Evolutionary conservation across 2,329 filamentous ascomycete genomes (phyloP).

Genomic region (Penicillium sclerotigenum): DNA sequence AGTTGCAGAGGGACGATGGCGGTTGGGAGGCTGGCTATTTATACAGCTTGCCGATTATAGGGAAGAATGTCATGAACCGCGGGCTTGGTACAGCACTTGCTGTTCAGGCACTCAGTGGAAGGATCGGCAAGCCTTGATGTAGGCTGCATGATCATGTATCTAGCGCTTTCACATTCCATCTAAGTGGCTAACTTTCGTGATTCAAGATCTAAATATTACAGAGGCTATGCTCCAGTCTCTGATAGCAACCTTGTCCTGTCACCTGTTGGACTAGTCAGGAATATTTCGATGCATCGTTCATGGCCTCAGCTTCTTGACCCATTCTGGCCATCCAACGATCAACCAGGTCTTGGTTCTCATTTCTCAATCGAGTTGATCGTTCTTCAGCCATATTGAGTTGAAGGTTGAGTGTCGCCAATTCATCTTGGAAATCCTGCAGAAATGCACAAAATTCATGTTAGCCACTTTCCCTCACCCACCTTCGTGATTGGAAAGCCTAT

Average conservation of each 20-base stretch:
- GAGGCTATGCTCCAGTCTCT: background rate
- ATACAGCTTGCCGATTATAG: background rate
- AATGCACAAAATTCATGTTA: slow-evolving; percentile 7
- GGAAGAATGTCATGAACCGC: background rate
- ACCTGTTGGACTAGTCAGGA: slow-evolving; percentile 29
- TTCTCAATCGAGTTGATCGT: slow-evolving; percentile 66
- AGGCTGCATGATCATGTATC: background rate
- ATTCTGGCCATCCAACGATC: slow-evolving; percentile 89
- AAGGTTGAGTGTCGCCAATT: slow-evolving; percentile 81
- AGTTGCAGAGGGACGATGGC: background rate
- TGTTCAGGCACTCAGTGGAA: background rate
- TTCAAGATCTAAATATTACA: background rate
- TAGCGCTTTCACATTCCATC: background rate
- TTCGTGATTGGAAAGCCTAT: background rate
- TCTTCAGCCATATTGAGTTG: slow-evolving; percentile 85
- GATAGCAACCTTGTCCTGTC: background rate
- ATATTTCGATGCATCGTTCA: slow-evolving; percentile 63
- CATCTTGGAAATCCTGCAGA: slow-evolving; percentile 76
- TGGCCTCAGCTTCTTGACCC: slow-evolving; percentile 78
- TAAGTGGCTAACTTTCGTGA: background rate
- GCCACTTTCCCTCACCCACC: background rate
- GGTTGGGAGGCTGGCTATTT: background rate
- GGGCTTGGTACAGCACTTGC: background rate
- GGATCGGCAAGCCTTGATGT: background rate
- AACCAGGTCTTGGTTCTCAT: slow-evolving; percentile 84